Evolutionary conservation across 2,329 filamentous ascomycete genomes (phyloP), one percentile per base, ranked within the genome.

Genomic region (Cephalotrichum gorgonifer): DNA sequence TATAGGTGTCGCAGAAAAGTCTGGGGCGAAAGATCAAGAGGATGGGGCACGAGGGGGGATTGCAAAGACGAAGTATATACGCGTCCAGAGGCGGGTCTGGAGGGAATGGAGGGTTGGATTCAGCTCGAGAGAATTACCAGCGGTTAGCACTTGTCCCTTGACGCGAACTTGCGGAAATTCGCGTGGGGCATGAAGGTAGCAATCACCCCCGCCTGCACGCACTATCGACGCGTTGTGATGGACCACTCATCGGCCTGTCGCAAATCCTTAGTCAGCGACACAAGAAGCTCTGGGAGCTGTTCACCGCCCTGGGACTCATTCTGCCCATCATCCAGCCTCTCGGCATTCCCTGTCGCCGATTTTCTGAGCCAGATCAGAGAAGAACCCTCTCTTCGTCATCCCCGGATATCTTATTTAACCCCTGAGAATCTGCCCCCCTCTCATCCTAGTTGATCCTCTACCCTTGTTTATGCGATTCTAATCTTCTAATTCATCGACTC

Each of bases 131-230:
- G 35, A 39, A 22, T 17, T 9, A 9, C 17, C 17, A 20, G 17
- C 9, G 35, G n/a, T 39, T 39, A 17, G 35, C 35, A 22, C 35
- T 39, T 39, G n/a, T 22, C 35, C 17, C 39, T 38, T 26, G 41
- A 49, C 47, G 47, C 47, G 47, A 49, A 39, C 47, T 44, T 17
- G 41, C 14, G 47, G 20, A 31, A 49, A 49, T 49, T 49, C 47
- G 47, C 41, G 47, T 49, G 35, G 28, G 22, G 15, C 22, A 39
- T 12, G 30, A 35, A 33, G n/a, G 11, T 25, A 20, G 22, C 27
- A 43, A 43, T 20, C n/a, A 20, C 43, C 43, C 43, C 12, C 22
- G 14, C n/a, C 28, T 47, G 45, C 33, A 47, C 30, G 45, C 45
- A 47, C 45, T 47, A 41, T 47, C 39, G 44, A 46, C 45, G 45